A percentile compares a stretch with the other conserved stretches of the same genome.
Evolutionary conservation across 345 rosid genomes (phyloP).

Genomic region (Tarenaya hassleriana): DNA sequence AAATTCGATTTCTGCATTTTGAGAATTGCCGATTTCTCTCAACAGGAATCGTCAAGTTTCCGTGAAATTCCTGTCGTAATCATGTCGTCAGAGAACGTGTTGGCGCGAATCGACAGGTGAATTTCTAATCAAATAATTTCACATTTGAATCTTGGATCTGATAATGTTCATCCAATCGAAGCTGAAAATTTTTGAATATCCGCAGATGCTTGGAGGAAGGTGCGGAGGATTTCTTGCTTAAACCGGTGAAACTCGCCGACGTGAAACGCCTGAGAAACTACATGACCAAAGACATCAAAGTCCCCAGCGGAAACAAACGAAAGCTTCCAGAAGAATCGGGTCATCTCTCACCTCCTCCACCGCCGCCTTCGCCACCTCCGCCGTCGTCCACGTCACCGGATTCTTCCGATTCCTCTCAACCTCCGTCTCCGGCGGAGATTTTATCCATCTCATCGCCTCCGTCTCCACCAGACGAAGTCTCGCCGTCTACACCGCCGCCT

Average conservation of each 20-base stretch:
- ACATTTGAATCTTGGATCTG: neutral
- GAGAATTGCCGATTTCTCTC: neutral
- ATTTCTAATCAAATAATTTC: neutral
- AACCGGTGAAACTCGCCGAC: constrained; percentile 89
- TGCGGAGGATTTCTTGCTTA: constrained; percentile 80
- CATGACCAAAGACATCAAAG: constrained; percentile 39
- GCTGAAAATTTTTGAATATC: neutral
- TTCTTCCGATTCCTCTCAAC: constrained; percentile 44
- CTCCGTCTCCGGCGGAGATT: constrained; percentile 35
- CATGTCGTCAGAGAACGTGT: constrained; percentile 88
- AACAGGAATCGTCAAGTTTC: constrained; percentile 71
- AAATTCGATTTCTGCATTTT: no score
- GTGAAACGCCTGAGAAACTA: constrained; percentile 61
- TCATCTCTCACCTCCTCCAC: constrained; percentile 27
- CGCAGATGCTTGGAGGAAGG: constrained; percentile 92
- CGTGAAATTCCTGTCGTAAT: constrained; percentile 82
- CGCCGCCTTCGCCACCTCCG: constrained; percentile 20
- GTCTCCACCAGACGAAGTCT: neutral
- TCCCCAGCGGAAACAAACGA: constrained; percentile 39
- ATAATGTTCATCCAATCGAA: neutral
- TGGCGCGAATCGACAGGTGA: constrained; percentile 77
- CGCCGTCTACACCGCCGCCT: constrained; percentile 8
- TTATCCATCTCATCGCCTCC: constrained; percentile 18
- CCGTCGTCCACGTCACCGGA: constrained; percentile 27
- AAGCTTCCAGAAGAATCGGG: constrained; percentile 43